phyloP scores from a whole-genome alignment of 2,329 filamentous ascomycete species.

The Trichoderma atrobrunneum region DNA sequence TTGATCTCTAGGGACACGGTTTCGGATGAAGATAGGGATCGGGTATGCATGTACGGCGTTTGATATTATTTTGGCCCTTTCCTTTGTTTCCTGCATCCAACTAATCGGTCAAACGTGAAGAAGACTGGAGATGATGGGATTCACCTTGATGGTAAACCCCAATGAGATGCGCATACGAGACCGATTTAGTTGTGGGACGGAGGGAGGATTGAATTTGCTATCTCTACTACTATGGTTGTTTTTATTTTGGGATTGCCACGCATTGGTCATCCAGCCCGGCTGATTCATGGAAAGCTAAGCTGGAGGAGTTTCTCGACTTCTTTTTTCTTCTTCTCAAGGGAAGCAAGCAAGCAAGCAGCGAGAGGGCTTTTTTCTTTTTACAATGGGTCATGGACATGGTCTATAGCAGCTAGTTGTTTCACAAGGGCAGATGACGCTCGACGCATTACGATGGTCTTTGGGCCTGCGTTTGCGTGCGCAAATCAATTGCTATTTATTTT shows the following conservation, averaged over 20 bases:
- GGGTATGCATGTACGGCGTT: conserved; percentile 34
- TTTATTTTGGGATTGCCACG: neutral
- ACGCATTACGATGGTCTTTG: neutral
- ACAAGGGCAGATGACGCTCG: neutral
- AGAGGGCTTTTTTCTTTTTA: neutral
- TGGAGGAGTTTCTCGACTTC: neutral
- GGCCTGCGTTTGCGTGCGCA: neutral
- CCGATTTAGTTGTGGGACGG: neutral
- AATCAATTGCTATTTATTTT: neutral
- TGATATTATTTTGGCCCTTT: conserved; percentile 20
- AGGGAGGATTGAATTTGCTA: neutral
- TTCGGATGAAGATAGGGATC: conserved; percentile 21
- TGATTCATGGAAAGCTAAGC: neutral
- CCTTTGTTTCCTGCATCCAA: conserved; percentile 23
- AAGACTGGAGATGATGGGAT: neutral
- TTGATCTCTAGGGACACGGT: conserved; percentile 18
- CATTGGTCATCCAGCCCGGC: neutral
- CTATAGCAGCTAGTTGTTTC: neutral
- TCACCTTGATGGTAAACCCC: neutral
- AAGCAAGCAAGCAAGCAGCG: neutral
- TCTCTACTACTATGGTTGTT: neutral
- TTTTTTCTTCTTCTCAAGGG: neutral
- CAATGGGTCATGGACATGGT: neutral
- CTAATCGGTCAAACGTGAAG: neutral
- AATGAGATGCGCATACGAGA: neutral